phyloP scores from a whole-genome alignment of 768 basidiomycete species.

The Coprinopsis cinerea region DNA sequence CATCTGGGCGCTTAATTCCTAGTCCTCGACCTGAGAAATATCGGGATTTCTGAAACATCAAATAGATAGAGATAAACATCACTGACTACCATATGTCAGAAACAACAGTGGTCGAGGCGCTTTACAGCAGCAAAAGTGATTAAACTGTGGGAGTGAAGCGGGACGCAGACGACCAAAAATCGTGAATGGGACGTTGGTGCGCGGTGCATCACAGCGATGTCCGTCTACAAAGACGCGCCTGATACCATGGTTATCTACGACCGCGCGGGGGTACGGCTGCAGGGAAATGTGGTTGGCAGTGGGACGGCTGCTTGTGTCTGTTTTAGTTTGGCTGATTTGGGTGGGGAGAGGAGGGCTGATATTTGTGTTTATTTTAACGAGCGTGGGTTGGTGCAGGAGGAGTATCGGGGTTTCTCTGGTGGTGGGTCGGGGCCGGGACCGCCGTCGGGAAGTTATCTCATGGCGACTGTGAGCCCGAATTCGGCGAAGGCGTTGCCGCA shows the following conservation, averaged over 20 bases:
- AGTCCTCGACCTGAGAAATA: no score
- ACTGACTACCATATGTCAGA: no score
- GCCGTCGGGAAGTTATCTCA: no score
- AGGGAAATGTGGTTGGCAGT: not conserved
- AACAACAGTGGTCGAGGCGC: no score
- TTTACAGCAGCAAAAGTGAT: no score
- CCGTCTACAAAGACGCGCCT: not conserved
- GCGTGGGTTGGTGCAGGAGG: not conserved
- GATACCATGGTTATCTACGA: not conserved
- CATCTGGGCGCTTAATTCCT: no score
- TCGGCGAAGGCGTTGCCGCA: not conserved
- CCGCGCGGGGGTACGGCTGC: not conserved
- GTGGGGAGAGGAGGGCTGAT: not conserved
- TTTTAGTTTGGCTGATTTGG: not conserved
- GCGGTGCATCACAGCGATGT: not conserved
- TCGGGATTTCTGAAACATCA: no score
- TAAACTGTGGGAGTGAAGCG: no score
- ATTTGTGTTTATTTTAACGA: not conserved
- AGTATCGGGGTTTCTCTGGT: not conserved
- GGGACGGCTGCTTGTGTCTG: not conserved
- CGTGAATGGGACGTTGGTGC: not conserved
- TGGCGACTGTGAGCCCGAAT: not conserved
- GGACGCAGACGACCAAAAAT: no score
- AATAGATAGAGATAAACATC: no score
- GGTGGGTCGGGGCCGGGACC: not conserved